Conservation (phyloP, 2,329 filamentous ascomycete species). For the Cadophora malorum region DNA sequence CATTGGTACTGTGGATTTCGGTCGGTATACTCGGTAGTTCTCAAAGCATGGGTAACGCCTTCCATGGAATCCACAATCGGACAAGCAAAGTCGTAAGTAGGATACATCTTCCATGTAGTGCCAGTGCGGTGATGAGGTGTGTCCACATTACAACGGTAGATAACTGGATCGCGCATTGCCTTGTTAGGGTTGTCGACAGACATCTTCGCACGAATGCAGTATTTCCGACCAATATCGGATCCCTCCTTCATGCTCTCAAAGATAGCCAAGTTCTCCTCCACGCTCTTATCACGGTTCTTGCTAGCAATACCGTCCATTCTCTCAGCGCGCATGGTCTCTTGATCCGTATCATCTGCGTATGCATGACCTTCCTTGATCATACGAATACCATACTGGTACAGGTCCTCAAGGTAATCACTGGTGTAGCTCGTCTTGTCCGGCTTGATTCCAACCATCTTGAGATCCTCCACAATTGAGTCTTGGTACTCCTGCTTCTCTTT, state of each 20-base stretch:
- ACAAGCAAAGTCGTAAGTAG: slow-evolving; percentile 86
- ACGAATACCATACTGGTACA: slow-evolving; percentile 84
- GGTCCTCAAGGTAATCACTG: slow-evolving; percentile 91
- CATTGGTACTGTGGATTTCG: slow-evolving; percentile 87
- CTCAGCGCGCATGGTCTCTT: slow-evolving; percentile 86
- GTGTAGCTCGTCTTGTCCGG: slow-evolving; percentile 88
- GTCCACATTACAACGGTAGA: slow-evolving; percentile 93
- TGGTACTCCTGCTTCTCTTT: slow-evolving; percentile 98
- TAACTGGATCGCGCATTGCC: slow-evolving; percentile 93
- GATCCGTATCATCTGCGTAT: slow-evolving; percentile 93
- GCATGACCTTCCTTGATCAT: slow-evolving; percentile 88
- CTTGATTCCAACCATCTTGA: slow-evolving; percentile 89
- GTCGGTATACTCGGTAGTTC: slow-evolving; percentile 87
- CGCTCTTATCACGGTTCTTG: slow-evolving; percentile 75
- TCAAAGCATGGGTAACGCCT: slow-evolving; percentile 82
- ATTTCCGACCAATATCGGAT: slow-evolving; percentile 76
- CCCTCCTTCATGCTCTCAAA: slow-evolving; percentile 95
- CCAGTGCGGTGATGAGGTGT: slow-evolving; percentile 88
- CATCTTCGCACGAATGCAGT: slow-evolving; percentile 96
- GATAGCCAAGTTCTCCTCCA: slow-evolving; percentile 84
- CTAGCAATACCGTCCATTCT: slow-evolving; percentile 85
- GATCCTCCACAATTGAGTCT: slow-evolving; percentile 90
- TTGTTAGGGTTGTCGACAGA: slow-evolving; percentile 93
- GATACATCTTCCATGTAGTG: slow-evolving; percentile 82
- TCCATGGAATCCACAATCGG: slow-evolving; percentile 82